Evolutionary conservation across 208 protist genomes (phyloP).

Genomic region (Wallacemonas sp.): DNA sequence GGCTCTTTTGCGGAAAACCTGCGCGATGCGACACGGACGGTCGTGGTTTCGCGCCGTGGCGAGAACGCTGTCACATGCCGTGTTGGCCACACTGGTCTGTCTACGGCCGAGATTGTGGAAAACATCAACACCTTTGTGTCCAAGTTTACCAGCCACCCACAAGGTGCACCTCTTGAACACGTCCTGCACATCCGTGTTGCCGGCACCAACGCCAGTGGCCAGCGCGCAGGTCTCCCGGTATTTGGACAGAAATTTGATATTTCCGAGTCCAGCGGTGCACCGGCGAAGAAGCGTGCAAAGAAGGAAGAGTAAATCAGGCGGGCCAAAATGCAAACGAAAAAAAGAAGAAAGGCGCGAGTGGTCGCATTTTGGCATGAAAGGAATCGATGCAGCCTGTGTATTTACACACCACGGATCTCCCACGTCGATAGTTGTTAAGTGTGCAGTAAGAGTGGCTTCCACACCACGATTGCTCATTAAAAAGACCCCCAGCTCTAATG

Average conservation of each 20-base stretch:
- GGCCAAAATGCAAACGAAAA: too few species aligned
- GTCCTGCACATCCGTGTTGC: slow-evolving; percentile 84
- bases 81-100: slow-evolving; percentile 77
- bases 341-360: too few species aligned
- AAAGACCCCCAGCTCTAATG: neutral
- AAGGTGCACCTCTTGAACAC: slow-evolving; percentile 42
- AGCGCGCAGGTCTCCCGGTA: slow-evolving; percentile 70
- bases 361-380: too few species aligned
- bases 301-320: slow-evolving; percentile 6
- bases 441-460: neutral
- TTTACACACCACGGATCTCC: too few species aligned
- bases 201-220: slow-evolving; percentile 56
- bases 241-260: slow-evolving; percentile 69
- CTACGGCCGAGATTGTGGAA: slow-evolving; percentile 49
- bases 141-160: slow-evolving; percentile 52
- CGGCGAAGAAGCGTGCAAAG: slow-evolving; percentile 1
- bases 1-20: slow-evolving; percentile 44
- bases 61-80: slow-evolving; percentile 73
- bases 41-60: slow-evolving; percentile 77
- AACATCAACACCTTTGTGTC: slow-evolving; percentile 72
- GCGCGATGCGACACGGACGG: slow-evolving; percentile 43
- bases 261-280: neutral
- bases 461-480: neutral
- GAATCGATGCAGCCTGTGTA: too few species aligned
- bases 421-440: neutral